Percentiles rank a stretch among this genome's conserved stretches.
Conservation (phyloP, 2,329 filamentous ascomycete species). For the Venturia nashicola region DNA sequence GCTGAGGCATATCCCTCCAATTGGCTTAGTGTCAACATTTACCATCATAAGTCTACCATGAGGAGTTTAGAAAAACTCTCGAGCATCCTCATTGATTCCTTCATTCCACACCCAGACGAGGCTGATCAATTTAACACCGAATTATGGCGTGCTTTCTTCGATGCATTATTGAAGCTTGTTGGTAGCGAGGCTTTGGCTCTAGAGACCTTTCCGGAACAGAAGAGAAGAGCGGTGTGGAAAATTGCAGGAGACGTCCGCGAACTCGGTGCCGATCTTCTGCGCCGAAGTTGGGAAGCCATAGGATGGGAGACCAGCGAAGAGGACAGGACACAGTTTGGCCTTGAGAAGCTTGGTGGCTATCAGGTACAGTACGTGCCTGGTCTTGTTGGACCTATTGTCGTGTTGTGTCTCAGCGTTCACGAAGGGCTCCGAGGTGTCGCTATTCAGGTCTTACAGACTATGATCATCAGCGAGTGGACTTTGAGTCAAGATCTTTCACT, state of each 20-base stretch:
- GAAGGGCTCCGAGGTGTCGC: slow-evolving; percentile 81
- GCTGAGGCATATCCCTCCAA: slow-evolving; percentile 79
- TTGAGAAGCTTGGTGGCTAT: slow-evolving; percentile 83
- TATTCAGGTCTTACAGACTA: slow-evolving; percentile 86
- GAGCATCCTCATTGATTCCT: slow-evolving; percentile 65
- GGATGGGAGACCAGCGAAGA: slow-evolving; percentile 86
- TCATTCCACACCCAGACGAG: slow-evolving; percentile 80
- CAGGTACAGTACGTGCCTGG: slow-evolving; percentile 96
- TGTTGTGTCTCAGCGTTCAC: slow-evolving; percentile 89
- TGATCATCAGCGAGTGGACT: slow-evolving; percentile 98
- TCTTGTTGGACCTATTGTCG: slow-evolving; percentile 80
- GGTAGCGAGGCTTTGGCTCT: slow-evolving; percentile 79
- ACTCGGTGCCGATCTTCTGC: slow-evolving; percentile 73
- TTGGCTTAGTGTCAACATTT: slow-evolving; percentile 91
- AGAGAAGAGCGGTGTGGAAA: slow-evolving; percentile 93
- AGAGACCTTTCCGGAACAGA: slow-evolving; percentile 95
- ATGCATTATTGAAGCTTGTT: slow-evolving; percentile 75
- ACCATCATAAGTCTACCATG: slow-evolving; percentile 84
- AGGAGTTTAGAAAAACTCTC: slow-evolving; percentile 73
- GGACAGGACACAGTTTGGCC: slow-evolving; percentile 62
- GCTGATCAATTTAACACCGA: slow-evolving; percentile 87
- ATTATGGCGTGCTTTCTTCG: slow-evolving; percentile 88
- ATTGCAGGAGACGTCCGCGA: slow-evolving; percentile 94
- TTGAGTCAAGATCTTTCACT: slow-evolving; percentile 82
- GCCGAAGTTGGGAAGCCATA: slow-evolving; percentile 84